Evolutionary conservation across 352 stramenopile genomes (phyloP), one percentile per base, ranked within the genome.

Genomic region (Phytopythium kandeliae): DNA sequence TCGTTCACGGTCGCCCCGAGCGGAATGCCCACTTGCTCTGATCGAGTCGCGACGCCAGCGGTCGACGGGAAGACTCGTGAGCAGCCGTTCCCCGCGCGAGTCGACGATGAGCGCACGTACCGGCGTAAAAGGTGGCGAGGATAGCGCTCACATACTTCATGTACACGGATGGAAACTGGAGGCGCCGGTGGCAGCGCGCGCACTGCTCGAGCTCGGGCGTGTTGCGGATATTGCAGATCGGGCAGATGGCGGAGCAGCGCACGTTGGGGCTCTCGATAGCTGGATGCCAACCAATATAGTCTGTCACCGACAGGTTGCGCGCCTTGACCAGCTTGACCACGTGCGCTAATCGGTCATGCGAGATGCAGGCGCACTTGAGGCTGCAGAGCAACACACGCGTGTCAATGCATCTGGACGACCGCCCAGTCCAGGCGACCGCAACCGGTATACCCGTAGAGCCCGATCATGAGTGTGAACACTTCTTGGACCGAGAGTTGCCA

Each of bases 211-310:
- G 22, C 43, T 89, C 75, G n/a, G 79, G 78, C 8, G 71, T 31
- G 55, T 89, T 94, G 24, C 84, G 84, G 54, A 91, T 85, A 37
- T 67, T 69, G 37, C 84, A 94, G 41, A 83, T 58, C 47, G 67
- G 62, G 45, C 84, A 94, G 12, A 92, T 54, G 47, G 70, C 86
- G 3, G 84, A 91, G 60, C 74, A 92, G 12, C 71, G 66, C 24
- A 86, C 78, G n/a, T 69, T 70, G 2, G 81, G 80, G 17, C 69
- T 64, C 69, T 94, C 84, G 28, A 88, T 85, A 3, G 63, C 68
- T 24, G 84, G 84, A 49, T 94, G 77, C 84, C 84, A 94, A 5
- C 84, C 84, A 21, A 94, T 68, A 44, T 71, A 89, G 46, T 94
- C 81, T 12, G 71, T 87, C 7, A 79, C 71, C 7, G 75, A 77